Conservation (phyloP, 1,284 basidiomycete genomes). For the Anthracocystis panici-leucophaei region DNA sequence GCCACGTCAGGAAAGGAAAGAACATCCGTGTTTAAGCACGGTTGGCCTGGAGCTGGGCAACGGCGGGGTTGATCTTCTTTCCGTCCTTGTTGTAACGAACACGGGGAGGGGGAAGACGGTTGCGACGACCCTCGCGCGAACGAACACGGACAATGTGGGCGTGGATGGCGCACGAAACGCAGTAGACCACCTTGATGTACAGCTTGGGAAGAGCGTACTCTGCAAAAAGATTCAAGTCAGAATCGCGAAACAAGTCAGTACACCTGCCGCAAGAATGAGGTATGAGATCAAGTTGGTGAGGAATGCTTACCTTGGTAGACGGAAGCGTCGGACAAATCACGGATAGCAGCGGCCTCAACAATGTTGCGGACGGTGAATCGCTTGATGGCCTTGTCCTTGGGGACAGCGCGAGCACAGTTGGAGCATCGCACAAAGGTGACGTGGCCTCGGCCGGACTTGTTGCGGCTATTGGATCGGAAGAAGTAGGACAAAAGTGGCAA, state of each 20-base stretch:
- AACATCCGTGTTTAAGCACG: constrained; percentile 24
- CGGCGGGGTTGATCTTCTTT: constrained; percentile 76
- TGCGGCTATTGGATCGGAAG: constrained; percentile 71
- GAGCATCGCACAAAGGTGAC: constrained; percentile 94
- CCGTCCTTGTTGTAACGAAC: constrained; percentile 94
- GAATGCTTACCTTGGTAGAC: constrained; percentile 77
- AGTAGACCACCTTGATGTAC: constrained; percentile 99
- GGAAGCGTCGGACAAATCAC: constrained; percentile 96
- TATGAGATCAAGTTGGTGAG: neutral
- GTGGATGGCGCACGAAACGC: constrained; percentile 99
- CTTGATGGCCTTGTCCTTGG: constrained; percentile 97
- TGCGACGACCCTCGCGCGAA: constrained; percentile 67
- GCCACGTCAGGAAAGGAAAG: neutral
- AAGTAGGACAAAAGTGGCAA: neutral
- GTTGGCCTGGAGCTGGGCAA: constrained; percentile 56
- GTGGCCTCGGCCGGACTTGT: constrained; percentile 88
- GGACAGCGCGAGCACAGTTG: constrained; percentile 81
- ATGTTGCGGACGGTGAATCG: constrained; percentile 99
- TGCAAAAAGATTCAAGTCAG: constrained; percentile 1
- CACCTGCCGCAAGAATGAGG: neutral
- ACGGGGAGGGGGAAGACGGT: constrained; percentile 82
- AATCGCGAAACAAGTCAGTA: neutral
- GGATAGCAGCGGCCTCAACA: constrained; percentile 97
- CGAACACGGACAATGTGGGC: constrained; percentile 78
- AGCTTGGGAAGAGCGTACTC: constrained; percentile 98